Base-by-base conservation (phyloP, 2,329 filamentous ascomycete species). In the Anthostomella pinea region DNA sequence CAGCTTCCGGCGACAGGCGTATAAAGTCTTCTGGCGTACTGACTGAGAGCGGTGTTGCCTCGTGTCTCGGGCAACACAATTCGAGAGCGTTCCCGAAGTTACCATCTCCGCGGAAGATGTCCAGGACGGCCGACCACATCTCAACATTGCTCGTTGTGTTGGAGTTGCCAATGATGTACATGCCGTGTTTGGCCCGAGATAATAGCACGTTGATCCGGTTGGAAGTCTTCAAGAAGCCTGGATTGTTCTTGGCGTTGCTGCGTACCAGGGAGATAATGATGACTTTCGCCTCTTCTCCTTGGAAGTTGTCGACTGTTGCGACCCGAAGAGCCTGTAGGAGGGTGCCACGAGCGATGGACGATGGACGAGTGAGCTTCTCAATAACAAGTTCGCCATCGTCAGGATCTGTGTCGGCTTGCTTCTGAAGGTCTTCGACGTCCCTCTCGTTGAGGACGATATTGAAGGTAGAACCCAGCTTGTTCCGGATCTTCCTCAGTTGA, bases 221-320 rank as follows among this genome's bases (percentile, higher is more conserved):
- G 0, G 71, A 64, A 0, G 79, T 81, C 17, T 64, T 72, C 1
- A 90, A 64, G 41, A 89, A 90, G 0, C 85, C 85, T 13, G 73
- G 72, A 5, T 70, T 74, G 7, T 61, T 63, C 6, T 72, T 49
- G 0, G 57, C 43, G 46, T 90, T 90, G 60, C 83, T 86, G 25
- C 85, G 73, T 0, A 87, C 83, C 0, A 90, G 66, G 0, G 81
- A 85, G 0, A 89, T 65, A 4, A 90, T 66, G 1, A 89, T 67
- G 6, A 90, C 64, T 35, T 85, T 81, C 3, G 78, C 80, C 50
- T 90, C 84, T 52, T 90, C 84, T 1, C 85, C 85, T 51, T 90
- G 83, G 38, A 87, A 89, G 46, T 87, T 88, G 55, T 87, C 81
- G 0, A 87, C 73, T 0, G 81, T 87, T 0, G 82, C 80, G 0